phyloP scores from a whole-genome alignment of 2,329 filamentous ascomycete genomes.

The Raffaelea arxii region DNA sequence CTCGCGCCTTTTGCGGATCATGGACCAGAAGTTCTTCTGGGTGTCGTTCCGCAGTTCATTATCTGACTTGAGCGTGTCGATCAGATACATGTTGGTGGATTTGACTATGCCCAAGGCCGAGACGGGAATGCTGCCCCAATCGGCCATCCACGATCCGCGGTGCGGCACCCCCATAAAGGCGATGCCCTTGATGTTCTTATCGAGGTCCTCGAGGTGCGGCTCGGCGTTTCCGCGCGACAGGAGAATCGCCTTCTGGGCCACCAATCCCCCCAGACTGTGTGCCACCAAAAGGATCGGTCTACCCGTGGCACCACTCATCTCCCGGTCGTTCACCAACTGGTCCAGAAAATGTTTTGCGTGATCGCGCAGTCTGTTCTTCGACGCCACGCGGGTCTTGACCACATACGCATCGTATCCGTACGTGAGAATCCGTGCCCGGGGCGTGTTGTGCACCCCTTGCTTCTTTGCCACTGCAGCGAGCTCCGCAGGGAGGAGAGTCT shows the following conservation, averaged over 20 bases:
- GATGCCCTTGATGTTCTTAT: constrained; percentile 19
- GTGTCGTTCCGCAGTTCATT: constrained; percentile 18
- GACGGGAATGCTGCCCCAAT: constrained; percentile 22
- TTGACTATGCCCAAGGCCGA: constrained; percentile 20
- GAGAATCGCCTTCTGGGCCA: constrained; percentile 26
- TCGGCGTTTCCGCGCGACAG: constrained; percentile 21
- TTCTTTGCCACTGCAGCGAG: too few relatives aligned
- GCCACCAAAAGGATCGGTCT: constrained; percentile 25
- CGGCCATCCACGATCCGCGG: constrained; percentile 22
- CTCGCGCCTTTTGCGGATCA: too few relatives aligned
- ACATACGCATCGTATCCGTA: constrained; percentile 30
- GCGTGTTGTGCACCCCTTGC: too few relatives aligned
- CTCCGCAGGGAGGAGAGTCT: constrained; percentile 20
- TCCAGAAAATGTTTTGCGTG: constrained; percentile 21
- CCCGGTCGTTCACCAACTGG: constrained; percentile 17
- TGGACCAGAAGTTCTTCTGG: too few relatives aligned
- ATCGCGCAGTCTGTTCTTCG: constrained; percentile 17
- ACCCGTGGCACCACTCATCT: constrained; percentile 8
- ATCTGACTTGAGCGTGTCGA: constrained; percentile 18
- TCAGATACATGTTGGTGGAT: constrained; percentile 19
- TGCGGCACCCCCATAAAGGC: constrained; percentile 30
- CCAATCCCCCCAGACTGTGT: constrained; percentile 23
- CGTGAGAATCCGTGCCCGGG: constrained; percentile 25
- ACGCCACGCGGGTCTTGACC: constrained; percentile 10
- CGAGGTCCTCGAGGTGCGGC: constrained; percentile 18